Base-by-base conservation (phyloP, 1,284 basidiomycete genomes). In the Boletellus sp. region DNA sequence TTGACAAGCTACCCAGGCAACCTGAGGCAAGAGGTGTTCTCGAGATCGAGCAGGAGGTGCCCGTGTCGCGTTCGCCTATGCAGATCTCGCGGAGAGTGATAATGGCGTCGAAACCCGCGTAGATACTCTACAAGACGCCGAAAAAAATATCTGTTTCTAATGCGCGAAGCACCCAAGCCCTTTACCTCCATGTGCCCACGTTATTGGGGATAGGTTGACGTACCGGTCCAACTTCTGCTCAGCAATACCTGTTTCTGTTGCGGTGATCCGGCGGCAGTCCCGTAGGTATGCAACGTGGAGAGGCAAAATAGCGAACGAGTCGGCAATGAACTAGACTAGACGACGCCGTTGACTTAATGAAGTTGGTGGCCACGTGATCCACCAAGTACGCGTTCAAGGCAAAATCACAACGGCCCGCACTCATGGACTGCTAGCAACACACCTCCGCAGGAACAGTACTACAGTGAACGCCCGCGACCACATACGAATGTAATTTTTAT, bases 1-100 rank as follows among this genome's bases (percentile, higher is more conserved):
- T 20, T 23, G 23, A 14, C 26, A 21, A 27, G 32, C 53, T 26
- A 36, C 16, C 25, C 11, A 9, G 23, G 25, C 7, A 8, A 23
- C 41, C 23, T 42, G 19, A 27, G n/a, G 9, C 29, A 19, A 23
- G 20, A 35, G 22, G 8, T 34, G 19, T 23, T 36, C 27, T 20
- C 26, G 43, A 19, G 33, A 11, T 14, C 5, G 25, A 8, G 17
- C 5, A 8, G 32, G 32, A 17, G 23, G 8, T 9, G 16, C 39
- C 32, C n/a, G 41, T 5, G 11, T 13, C 22, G 5, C 20, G n/a
- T 41, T 52, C 49, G 48, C 49, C 34, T 41, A n/a, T 34, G 42
- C 27, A 21, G 21, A 42, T 47, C 25, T 36, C 33, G n/a, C 33
- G 11, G 25, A 27, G 20, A 32, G 39, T 13, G 8, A 35, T 11